Evolutionary conservation across 345 rosid genomes (phyloP).

Genomic region (Viola odorata): DNA sequence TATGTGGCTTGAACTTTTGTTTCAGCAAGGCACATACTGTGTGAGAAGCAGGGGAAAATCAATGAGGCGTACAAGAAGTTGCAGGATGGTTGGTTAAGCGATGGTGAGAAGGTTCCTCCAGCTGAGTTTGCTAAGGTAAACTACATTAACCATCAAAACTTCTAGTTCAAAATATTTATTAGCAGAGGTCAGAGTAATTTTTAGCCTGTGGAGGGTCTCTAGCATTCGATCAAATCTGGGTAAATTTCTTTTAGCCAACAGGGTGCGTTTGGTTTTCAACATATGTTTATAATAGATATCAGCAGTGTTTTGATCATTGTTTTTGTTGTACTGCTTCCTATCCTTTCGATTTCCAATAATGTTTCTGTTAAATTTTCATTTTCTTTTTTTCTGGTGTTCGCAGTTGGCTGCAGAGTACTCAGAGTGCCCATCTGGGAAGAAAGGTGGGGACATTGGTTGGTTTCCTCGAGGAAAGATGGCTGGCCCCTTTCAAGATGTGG

Average conservation of each 20-base stretch:
- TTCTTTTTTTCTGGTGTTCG: neutral
- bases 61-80: conserved; percentile 93
- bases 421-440: conserved; percentile 94
- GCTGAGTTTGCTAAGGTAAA: conserved; percentile 96
- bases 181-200: neutral
- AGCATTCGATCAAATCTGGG: too few species aligned
- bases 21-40: conserved; percentile 78
- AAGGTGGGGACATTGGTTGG: conserved; percentile 99
- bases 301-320: neutral
- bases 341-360: neutral
- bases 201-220: neutral
- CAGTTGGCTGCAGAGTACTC: conserved; percentile 94
- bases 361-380: neutral
- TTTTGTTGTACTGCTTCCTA: neutral
- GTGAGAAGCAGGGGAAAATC: conserved; percentile 96
- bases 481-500: conserved; percentile 93
- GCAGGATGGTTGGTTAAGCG: conserved; percentile 89
- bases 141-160: neutral
- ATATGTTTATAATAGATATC: neutral
- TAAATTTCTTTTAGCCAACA: neutral
- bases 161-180: neutral
- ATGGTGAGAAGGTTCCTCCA: conserved; percentile 94
- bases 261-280: neutral
- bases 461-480: conserved; percentile 98
- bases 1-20: conserved; percentile 1